Evolutionary conservation across 371 early-diverging fungal genomes (phyloP), one percentile per base, ranked within the genome.

Genomic region (Blastocladiella emersonii): DNA sequence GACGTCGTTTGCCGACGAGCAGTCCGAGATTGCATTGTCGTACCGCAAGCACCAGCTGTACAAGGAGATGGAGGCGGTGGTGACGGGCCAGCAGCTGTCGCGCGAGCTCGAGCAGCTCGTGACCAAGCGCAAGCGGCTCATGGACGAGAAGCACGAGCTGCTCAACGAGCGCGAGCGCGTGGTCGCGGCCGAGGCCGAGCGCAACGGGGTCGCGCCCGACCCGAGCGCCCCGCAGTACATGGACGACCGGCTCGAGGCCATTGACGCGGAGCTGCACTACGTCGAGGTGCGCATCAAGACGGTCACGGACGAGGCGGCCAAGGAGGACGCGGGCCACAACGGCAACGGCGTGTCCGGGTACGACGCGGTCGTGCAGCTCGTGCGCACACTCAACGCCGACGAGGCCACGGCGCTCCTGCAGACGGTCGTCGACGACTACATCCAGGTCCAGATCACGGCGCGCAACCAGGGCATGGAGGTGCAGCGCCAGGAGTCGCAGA

Each of bases 201-300:
- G 70, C 10, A 79, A 79, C 2, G 79, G 80, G 21, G 62, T 63
- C 61, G 76, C 76, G 34, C 76, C 77, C 62, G 78, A 81, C 64
- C 76, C 83, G 0, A 72, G 80, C 34, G 76, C 79, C 34, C 78
- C 80, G 12, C 82, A 82, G 71, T 80, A 87, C 62, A 85, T 87
- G 76, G 88, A 90, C 64, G 91, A 90, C 53, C 85, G 90, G 13
- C 78, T 94, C 45, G 85, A 85, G 37, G 78, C 87, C 60, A 84
- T 93, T 45, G 90, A 89, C 57, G 84, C 90, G 10, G 93, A 92
- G 67, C 82, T 93, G 30, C 74, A 85, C 10, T 88, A 84, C 67
- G 68, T 88, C 32, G 81, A 85, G 35, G 82, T 85, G 45, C 78
- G 85, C 56, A 81, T 90, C 59, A 79, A 79, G 23, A 82, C 83